Percentiles rank a stretch among this genome's conserved stretches.
These are phyloP conservation scores for Cyphellophora europaea DNA, from an alignment of 2,329 filamentous ascomycete species.

Conservation along the genomic window DNA sequence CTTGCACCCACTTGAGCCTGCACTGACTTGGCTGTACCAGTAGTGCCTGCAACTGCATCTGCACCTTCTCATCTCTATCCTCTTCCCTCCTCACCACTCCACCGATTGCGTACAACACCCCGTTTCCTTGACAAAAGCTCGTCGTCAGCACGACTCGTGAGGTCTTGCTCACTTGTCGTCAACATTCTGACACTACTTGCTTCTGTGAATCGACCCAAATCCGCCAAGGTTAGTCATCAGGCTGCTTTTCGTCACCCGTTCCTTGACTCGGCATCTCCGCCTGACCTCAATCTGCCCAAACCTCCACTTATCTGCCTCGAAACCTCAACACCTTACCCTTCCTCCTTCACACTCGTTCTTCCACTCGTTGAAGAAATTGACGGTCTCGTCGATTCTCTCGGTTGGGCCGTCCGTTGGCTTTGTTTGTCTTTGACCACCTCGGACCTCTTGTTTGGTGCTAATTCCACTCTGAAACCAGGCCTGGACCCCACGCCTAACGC, in stretches of 20 bases:
- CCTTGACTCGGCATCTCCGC: not conserved
- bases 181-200: not conserved
- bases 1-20: too few relatives aligned
- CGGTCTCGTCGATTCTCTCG: too few relatives aligned
- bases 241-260: not conserved
- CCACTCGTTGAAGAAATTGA: too few relatives aligned
- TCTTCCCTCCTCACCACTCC: not conserved
- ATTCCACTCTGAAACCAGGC: conserved; percentile 13
- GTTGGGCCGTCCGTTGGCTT: not conserved
- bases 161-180: not conserved
- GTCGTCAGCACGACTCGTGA: not conserved
- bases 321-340: not conserved
- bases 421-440: not conserved
- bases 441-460: not conserved
- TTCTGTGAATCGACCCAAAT: too few relatives aligned
- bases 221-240: not conserved
- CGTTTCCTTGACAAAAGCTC: too few relatives aligned
- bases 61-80: not conserved
- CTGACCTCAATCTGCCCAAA: conserved; percentile 1
- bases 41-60: not conserved
- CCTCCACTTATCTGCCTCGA: too few relatives aligned
- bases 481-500: conserved; percentile 9
- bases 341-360: not conserved
- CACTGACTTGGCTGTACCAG: too few relatives aligned
- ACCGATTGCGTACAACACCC: too few relatives aligned